Evolutionary conservation across 805 yeast genomes (phyloP).

Genomic region (Myxozyma lipomycoides): DNA sequence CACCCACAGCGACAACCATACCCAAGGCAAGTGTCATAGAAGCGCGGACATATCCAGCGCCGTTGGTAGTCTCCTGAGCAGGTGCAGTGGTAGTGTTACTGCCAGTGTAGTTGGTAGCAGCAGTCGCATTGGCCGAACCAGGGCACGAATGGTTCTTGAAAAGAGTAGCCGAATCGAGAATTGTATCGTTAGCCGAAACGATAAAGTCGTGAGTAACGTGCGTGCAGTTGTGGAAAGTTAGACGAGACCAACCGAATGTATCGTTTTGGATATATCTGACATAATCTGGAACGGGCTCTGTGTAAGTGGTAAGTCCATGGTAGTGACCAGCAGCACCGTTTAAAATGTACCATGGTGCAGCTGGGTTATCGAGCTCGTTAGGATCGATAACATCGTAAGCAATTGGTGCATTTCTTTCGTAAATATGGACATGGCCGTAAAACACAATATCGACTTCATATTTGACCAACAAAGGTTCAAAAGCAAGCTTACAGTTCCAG

Average conservation of each 20-base stretch:
- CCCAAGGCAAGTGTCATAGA: not conserved
- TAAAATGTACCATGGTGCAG: slow-evolving; percentile 35
- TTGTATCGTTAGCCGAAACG: slow-evolving; percentile 31
- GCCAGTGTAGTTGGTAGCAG: not conserved
- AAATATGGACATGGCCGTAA: slow-evolving; percentile 26
- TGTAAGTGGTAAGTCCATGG: slow-evolving; percentile 32
- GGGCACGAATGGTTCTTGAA: slow-evolving; percentile 28
- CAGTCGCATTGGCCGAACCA: no score
- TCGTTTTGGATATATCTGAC: slow-evolving; percentile 14
- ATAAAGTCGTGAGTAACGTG: slow-evolving; percentile 36
- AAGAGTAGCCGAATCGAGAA: slow-evolving; percentile 33
- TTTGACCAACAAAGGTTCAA: slow-evolving; percentile 24
- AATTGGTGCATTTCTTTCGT: slow-evolving; percentile 24
- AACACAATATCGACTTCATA: slow-evolving; percentile 23
- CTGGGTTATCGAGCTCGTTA: slow-evolving; percentile 33
- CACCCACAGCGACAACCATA: not conserved
- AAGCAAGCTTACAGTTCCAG: slow-evolving; percentile 26
- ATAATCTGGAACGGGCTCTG: slow-evolving; percentile 13
- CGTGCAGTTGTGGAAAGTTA: slow-evolving; percentile 36
- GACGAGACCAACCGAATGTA: slow-evolving; percentile 33
- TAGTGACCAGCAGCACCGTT: slow-evolving; percentile 37
- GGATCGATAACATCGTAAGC: slow-evolving; percentile 32
- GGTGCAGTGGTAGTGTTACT: not conserved
- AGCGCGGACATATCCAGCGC: not conserved
- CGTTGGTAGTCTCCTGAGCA: not conserved